Base-by-base conservation (phyloP, 176 grass and related monocot genomes). In the Zea mays region DNA sequence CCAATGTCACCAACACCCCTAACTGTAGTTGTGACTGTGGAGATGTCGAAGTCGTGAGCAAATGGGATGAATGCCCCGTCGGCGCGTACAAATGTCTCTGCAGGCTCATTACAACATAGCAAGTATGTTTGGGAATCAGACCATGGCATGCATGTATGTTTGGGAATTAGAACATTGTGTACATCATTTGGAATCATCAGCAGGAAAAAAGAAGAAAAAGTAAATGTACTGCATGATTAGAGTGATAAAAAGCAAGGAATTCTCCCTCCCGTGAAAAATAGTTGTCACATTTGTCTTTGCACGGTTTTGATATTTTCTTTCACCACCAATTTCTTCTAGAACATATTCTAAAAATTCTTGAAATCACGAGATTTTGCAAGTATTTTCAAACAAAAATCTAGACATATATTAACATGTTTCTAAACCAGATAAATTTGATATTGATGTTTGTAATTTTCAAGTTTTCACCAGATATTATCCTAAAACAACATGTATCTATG, bases 21-120 rank as follows among this genome's bases (percentile, higher is more conserved):
- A 21, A 98, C 96, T 51, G 78, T 34, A 48, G 92, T 95, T 38
- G 92, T 92, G 40, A 98, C 89, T 66, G 75, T 90, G 56, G 85
- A 90, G 71, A 90, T 80, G 72, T 98, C 96, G 4, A 98, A 92
- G 61, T 95, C 87, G 81, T 95, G 81, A 68, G 92, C 69, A 90
- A 98, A 98, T 56, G 96, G 92, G 51, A 98, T 92, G 67, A 98
- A 94, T 50, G 96, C 96, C 1, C 96, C 96, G 2, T 98, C 96
- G 12, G 96, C 96, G 63, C 96, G 85, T 43, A 98, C 96, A 90
- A 98, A 98, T 77, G 96, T 98, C 87, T 98, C 96, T 98, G 92
- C 81, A 84, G 51, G 27, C 79, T 65, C 85, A 93, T 82, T 50
- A 41, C 0, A 13, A 62, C 15, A 62, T 76, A 64, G 43, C 55